Evolutionary conservation across 495 filamentous ascomycete species (phyloP).

Genomic region (Saxophila tyrrhenica): DNA sequence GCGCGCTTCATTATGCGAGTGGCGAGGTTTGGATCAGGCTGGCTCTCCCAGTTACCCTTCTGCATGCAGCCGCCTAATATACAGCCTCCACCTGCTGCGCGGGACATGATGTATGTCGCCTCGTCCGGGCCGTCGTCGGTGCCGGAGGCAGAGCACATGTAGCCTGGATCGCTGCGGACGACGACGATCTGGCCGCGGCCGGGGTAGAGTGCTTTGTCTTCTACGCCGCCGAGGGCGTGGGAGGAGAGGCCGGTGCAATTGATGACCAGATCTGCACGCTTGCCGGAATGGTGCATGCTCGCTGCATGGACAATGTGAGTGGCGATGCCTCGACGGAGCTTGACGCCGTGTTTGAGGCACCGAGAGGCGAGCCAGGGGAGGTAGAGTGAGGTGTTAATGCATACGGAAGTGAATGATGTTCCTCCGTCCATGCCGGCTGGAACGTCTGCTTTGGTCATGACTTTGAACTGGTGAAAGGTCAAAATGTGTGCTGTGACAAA

Average conservation of each 20-base stretch:
- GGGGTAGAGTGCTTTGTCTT: conserved; percentile 62
- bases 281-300: conserved; percentile 48
- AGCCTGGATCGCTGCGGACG: conserved; percentile 67
- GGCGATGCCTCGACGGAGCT: conserved; percentile 49
- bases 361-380: conserved; percentile 71
- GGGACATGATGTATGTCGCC: conserved; percentile 77
- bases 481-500: background rate
- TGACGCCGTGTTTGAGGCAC: conserved; percentile 57
- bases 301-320: conserved; percentile 65
- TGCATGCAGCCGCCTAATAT: conserved; percentile 83
- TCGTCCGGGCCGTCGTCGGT: conserved; percentile 75
- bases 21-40: conserved; percentile 71
- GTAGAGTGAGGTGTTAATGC: conserved; percentile 84
- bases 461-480: conserved; percentile 22
- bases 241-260: conserved; percentile 81
- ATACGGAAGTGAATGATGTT: conserved; percentile 67
- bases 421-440: conserved; percentile 53
- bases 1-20: conserved; percentile 80
- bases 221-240: conserved; percentile 66
- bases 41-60: conserved; percentile 69
- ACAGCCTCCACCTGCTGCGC: conserved; percentile 69
- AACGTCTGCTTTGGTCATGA: conserved; percentile 43
- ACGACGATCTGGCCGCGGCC: conserved; percentile 79
- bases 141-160: conserved; percentile 60
- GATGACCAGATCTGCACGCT: conserved; percentile 57